Percentiles rank a stretch among this genome's conserved stretches.
phyloP scores from a whole-genome alignment of 257 asterid genomes.

The Striga asiatica region DNA sequence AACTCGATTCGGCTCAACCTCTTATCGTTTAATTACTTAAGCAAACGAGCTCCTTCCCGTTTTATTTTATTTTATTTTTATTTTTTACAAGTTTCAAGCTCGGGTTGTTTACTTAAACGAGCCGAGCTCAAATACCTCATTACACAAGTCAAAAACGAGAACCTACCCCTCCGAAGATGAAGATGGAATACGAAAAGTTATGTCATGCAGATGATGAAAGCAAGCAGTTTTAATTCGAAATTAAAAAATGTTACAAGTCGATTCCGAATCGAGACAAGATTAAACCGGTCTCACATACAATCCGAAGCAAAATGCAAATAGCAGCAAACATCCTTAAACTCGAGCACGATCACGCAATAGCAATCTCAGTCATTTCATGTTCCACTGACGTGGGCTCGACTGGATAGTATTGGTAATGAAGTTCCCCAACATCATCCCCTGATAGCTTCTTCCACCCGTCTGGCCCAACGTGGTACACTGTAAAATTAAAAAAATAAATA shows the following conservation, averaged over 20 bases:
- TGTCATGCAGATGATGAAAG: no score
- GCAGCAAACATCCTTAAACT: slow-evolving; percentile 10
- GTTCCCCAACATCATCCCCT: slow-evolving; percentile 92
- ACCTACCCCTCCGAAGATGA: no score
- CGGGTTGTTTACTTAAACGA: no score
- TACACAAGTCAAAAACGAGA: no score
- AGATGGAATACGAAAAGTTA: no score
- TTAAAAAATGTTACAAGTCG: slow-evolving; percentile 9
- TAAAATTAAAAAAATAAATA: no score
- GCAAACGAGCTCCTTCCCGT: no score
- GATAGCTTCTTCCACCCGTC: slow-evolving; percentile 82
- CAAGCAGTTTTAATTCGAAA: slow-evolving; percentile 8
- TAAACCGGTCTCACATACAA: not conserved
- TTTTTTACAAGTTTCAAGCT: no score
- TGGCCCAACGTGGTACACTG: slow-evolving; percentile 87
- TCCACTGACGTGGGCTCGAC: slow-evolving; percentile 60
- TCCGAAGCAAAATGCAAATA: slow-evolving; percentile 6
- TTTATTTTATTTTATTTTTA: no score
- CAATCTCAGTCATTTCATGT: slow-evolving; percentile 68
- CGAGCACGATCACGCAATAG: slow-evolving; percentile 27
- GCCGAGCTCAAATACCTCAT: no score
- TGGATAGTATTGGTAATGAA: slow-evolving; percentile 64
- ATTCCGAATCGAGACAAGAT: not conserved
- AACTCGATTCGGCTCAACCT: no score
- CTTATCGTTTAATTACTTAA: no score